Evolutionary conservation across 345 rosid genomes (phyloP), one percentile per base, ranked within the genome.

Genomic region (Hirschfeldia incana): DNA sequence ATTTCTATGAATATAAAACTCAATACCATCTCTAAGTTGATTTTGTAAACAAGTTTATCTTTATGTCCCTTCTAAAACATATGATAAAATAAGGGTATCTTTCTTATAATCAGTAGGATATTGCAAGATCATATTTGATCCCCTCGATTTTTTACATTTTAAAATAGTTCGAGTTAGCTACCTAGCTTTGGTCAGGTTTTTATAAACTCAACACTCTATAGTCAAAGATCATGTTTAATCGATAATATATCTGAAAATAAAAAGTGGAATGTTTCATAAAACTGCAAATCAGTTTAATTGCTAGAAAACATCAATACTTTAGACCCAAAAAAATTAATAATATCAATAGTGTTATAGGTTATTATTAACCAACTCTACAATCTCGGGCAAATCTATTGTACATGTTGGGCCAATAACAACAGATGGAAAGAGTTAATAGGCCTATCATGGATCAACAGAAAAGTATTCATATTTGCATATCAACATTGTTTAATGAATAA

Each of bases 11-110:
- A 30, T 78, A 57, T 57, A 27, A 51, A 63, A 36, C 39, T 46
- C 64, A 70, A 26, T 36, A 34, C 63, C 49, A 26, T 61, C 65
- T 27, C 39, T 27, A 70, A 26, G 11, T 70, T 63, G 70, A 6
- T 6, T 15, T 26, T 62, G 5, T 8, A 33, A 61, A 46, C 64
- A 61, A 60, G 29, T 60, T 46, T 61, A 60, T 61, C 55, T 76
- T 76, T 69, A 8, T 76, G 34, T 67, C 61, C 67, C 46, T 29
- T 13, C 33, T 26, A 10, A 67, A 39, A 67, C 33, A 59, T 29
- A 28, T 57, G 29, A 39, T 59, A 11, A 67, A 67, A 67, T 7
- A 37, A 28, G 9, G 29, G 39, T 59, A 34, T 75, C 55, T 68
- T 60, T 57, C 63, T 37, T 29, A 12, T 67, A 32, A 37, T 3